Percentiles rank a stretch among this genome's conserved stretches.
These are phyloP conservation scores for Poronia punctata DNA, from an alignment of 495 filamentous ascomycete species.

Conservation along the genomic window DNA sequence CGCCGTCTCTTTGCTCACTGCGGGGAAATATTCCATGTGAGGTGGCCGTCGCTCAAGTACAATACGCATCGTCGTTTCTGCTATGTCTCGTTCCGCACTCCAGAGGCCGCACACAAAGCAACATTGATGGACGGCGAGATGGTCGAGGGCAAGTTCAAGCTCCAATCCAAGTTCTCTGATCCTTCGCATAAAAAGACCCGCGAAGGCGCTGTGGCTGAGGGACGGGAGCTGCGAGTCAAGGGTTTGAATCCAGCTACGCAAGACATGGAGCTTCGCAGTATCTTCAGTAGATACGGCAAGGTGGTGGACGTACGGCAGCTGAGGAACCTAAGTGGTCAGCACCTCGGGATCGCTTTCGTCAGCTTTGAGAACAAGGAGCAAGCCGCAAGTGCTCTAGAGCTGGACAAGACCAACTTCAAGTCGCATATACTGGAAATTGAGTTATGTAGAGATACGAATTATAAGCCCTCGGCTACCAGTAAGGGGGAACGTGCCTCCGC, in stretches of 20 bases:
- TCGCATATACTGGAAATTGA: conserved; percentile 65
- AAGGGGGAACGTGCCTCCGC: conserved; percentile 23
- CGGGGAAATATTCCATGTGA: conserved; percentile 77
- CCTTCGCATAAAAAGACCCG: conserved; percentile 69
- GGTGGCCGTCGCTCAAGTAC: conserved; percentile 84
- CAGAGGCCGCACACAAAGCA: conserved; percentile 56
- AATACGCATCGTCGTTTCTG: conserved; percentile 87
- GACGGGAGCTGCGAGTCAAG: conserved; percentile 75
- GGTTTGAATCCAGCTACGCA: conserved; percentile 61
- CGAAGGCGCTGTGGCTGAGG: conserved; percentile 76
- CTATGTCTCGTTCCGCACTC: conserved; percentile 77
- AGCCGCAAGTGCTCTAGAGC: conserved; percentile 56
- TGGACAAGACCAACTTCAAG: conserved; percentile 64
- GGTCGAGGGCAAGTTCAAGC: conserved; percentile 55
- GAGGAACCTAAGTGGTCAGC: conserved; percentile 54
- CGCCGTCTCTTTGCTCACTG: conserved; percentile 66
- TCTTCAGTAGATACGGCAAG: conserved; percentile 69
- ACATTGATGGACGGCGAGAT: conserved; percentile 62
- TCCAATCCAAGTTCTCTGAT: conserved; percentile 77
- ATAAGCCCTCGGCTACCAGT: conserved; percentile 35
- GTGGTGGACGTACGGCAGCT: conserved; percentile 61
- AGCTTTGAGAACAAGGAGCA: conserved; percentile 68
- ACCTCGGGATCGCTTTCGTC: conserved; percentile 71
- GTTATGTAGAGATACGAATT: conserved; percentile 41
- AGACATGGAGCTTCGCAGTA: conserved; percentile 59